These are phyloP conservation scores for Cladosporium sp. DNA, from an alignment of 2,329 filamentous ascomycete genomes.

Conservation along the genomic window DNA sequence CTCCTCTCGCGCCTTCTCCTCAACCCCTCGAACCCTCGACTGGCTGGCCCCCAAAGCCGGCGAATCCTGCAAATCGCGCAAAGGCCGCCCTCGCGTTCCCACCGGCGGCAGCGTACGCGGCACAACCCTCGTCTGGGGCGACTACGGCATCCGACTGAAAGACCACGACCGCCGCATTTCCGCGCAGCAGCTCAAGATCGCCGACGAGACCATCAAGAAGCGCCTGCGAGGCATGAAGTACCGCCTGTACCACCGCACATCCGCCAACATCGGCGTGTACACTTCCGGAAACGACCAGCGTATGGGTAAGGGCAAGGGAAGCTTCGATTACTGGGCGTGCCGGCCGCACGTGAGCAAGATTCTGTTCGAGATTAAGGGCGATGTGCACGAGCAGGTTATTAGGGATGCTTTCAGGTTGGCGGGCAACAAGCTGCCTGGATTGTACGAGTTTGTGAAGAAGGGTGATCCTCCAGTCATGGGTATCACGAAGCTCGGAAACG, in stretches of 20 bases:
- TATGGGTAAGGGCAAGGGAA: constrained; percentile 99
- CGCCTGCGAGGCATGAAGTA: constrained; percentile 89
- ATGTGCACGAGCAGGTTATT: constrained; percentile 91
- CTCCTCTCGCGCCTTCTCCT: constrained; percentile 31
- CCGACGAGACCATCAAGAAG: constrained; percentile 89
- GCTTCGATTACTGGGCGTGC: constrained; percentile 94
- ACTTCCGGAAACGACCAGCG: constrained; percentile 93
- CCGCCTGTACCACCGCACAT: constrained; percentile 85
- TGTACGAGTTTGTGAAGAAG: constrained; percentile 93
- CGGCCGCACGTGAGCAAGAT: constrained; percentile 89
- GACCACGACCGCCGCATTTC: constrained; percentile 92
- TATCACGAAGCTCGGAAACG: constrained; percentile 81
- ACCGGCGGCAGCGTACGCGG: constrained; percentile 90
- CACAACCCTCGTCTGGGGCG: constrained; percentile 94
- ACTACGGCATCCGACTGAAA: constrained; percentile 89
- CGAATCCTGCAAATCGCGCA: constrained; percentile 82
- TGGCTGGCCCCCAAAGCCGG: constrained; percentile 83
- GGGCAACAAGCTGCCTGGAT: constrained; percentile 86
- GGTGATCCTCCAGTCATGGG: constrained; percentile 88
- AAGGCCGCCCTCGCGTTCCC: constrained; percentile 81
- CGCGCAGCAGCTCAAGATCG: constrained; percentile 81
- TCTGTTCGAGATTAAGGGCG: constrained; percentile 87
- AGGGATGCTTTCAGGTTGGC: constrained; percentile 91
- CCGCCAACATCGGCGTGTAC: constrained; percentile 92
- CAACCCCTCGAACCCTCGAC: constrained; percentile 46